These are phyloP conservation scores for Geotrichum reessii DNA, from an alignment of 1,139 yeast genomes.

Conservation along the genomic window DNA sequence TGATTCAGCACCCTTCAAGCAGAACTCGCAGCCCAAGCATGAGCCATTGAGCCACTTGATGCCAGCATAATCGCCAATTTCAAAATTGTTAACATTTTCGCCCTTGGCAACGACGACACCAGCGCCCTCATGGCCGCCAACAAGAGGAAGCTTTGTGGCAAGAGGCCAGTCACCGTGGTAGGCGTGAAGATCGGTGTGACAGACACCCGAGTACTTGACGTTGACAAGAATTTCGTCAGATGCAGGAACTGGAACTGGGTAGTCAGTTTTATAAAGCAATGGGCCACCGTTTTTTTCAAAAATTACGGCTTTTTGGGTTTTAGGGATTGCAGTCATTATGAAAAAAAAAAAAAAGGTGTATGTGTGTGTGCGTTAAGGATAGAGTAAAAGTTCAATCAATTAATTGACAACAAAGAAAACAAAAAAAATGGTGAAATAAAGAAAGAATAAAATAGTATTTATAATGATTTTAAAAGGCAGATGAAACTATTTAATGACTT, in stretches of 20 bases:
- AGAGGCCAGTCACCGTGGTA: constrained; percentile 73
- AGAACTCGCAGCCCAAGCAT: constrained; percentile 67
- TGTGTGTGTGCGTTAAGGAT: too few species aligned
- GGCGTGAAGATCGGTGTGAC: constrained; percentile 67
- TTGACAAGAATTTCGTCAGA: constrained; percentile 56
- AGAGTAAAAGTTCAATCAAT: too few species aligned
- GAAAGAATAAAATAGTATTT: too few species aligned
- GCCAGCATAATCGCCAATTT: constrained; percentile 74
- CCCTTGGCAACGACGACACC: constrained; percentile 77
- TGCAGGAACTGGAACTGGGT: constrained; percentile 58
- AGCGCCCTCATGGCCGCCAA: constrained; percentile 86
- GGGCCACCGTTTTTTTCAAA: constrained; percentile 67
- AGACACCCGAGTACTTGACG: constrained; percentile 61
- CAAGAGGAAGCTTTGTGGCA: constrained; percentile 58
- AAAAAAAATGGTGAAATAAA: too few species aligned
- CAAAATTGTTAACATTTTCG: constrained; percentile 59
- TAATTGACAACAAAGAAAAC: too few species aligned
- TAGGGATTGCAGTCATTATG: constrained; percentile 42
- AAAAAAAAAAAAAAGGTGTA: too few species aligned
- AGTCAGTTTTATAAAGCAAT: constrained; percentile 49
- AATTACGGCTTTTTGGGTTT: constrained; percentile 64
- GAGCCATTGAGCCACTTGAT: constrained; percentile 67
- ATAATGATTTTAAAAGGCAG: too few species aligned
- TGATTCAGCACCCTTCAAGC: constrained; percentile 62
- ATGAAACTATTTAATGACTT: too few species aligned